These are phyloP conservation scores for Gracilaria caudata DNA, from an alignment of 23 red algal genomes.

Conservation along the genomic window DNA sequence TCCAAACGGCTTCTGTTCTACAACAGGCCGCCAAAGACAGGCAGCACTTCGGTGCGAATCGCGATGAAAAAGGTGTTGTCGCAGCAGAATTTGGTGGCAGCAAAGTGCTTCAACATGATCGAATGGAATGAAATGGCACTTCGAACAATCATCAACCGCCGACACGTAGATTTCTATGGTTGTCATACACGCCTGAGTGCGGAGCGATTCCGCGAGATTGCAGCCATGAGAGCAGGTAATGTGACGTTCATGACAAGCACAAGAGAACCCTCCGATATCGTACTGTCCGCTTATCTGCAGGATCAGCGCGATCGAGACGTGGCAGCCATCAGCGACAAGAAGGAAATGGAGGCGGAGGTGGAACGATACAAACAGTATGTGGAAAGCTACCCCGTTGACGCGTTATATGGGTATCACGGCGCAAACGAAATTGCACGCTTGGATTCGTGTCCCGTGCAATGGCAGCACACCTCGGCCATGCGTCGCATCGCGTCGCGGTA, in stretches of 20 bases:
- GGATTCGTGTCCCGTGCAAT: neutral
- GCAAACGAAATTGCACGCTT: neutral
- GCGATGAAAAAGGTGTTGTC: conserved; percentile 15
- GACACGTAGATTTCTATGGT: conserved; percentile 29
- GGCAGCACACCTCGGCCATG: conserved; percentile 28
- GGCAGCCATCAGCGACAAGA: conserved; percentile 1
- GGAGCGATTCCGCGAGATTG: neutral
- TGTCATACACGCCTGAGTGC: conserved; percentile 15
- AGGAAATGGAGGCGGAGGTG: conserved; percentile 2
- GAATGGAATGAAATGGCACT: conserved; percentile 47
- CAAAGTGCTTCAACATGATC: conserved; percentile 47
- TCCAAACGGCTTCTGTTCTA: conserved; percentile 29
- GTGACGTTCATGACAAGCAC: conserved; percentile 48
- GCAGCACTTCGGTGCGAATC: conserved; percentile 20
- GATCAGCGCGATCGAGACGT: conserved; percentile 10
- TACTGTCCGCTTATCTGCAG: conserved; percentile 40
- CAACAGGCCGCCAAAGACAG: conserved; percentile 35
- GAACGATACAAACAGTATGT: conserved; percentile 1
- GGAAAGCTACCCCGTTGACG: conserved; percentile 18
- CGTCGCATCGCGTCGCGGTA: conserved; percentile 16
- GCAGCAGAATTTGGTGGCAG: neutral
- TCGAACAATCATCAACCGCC: conserved; percentile 30
- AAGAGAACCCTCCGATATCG: neutral
- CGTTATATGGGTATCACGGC: conserved; percentile 16
- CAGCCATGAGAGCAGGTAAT: conserved; percentile 7